Percentiles rank a stretch among this genome's conserved stretches.
phyloP scores from a whole-genome alignment of 768 basidiomycete species.

The Omphalotus guepiniiformis region DNA sequence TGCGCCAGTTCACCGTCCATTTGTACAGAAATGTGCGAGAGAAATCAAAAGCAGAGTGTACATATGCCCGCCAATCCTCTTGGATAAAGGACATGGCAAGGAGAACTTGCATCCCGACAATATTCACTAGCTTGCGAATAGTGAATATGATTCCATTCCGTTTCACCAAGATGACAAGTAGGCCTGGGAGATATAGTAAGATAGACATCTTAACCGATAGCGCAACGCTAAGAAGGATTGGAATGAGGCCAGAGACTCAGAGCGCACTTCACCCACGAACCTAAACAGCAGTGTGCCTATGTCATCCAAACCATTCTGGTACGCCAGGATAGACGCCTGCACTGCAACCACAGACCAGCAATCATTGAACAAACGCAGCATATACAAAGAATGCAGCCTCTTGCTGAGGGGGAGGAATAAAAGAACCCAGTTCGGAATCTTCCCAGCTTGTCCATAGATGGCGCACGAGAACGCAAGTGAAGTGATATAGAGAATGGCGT shows the following conservation, averaged over 20 bases:
- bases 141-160: slow-evolving; percentile 55
- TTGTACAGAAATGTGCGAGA: slow-evolving; percentile 86
- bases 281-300: slow-evolving; percentile 68
- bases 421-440: slow-evolving; percentile 67
- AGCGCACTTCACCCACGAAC: slow-evolving; percentile 35
- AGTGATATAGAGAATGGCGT: slow-evolving; percentile 65
- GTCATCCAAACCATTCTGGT: slow-evolving; percentile 55
- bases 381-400: slow-evolving; percentile 89
- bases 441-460: slow-evolving; percentile 62
- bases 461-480: slow-evolving; percentile 61
- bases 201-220: slow-evolving; percentile 95
- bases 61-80: slow-evolving; percentile 58
- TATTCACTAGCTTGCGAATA: slow-evolving; percentile 43
- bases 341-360: slow-evolving; percentile 75
- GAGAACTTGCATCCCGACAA: slow-evolving; percentile 49
- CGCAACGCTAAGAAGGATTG: slow-evolving; percentile 50
- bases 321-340: slow-evolving; percentile 63
- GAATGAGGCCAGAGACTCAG: not conserved
- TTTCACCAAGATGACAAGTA: slow-evolving; percentile 79
- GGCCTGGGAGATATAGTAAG: slow-evolving; percentile 84
- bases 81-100: slow-evolving; percentile 71
- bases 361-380: slow-evolving; percentile 92
- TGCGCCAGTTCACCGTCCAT: slow-evolving; percentile 99
- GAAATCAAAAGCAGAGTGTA: slow-evolving; percentile 79
- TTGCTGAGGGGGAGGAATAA: slow-evolving; percentile 83